Evolutionary conservation across 768 basidiomycete species (phyloP), one percentile per base, ranked within the genome.

Genomic region (Leccinum obscurum): DNA sequence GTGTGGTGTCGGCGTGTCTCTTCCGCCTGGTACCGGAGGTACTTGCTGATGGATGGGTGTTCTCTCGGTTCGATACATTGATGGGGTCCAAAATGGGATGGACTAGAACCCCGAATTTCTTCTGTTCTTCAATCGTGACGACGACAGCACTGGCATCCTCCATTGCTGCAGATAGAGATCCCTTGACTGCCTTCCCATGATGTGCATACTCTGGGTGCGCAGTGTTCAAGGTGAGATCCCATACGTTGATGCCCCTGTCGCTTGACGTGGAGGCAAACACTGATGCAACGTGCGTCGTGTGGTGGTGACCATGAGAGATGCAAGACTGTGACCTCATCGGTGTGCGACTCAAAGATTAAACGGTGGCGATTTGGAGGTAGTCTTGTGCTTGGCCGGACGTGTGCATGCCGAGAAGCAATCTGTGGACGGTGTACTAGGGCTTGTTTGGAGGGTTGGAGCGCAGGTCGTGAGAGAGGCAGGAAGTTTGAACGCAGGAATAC

Each of bases 381-480:
- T 99, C 95, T 73, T 91, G 89, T 4, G 92, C 86, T 76, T 95
- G 92, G 6, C 90, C 91, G 34, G 95, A 98, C 6, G 97, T 98
- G 80, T 99, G 96, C 1, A 97, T 99, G 41, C 96, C 97, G 49
- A 98, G 88, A 35, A 99, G 87, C 55, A 99, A 83, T 41, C 96
- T 89, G 74, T 99, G 97, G 46, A 88, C 85, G 9, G 93, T 93
- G 77, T 24, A 24, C 22, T 96, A 98, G n/a, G 95, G 87, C 69
- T 95, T 96, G 76, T 90, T 88, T 57, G 89, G 78, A 22, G 94
- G 92, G 60, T 94, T 97, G n/a, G 56, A 20, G 32, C 24, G 48
- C 26, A 48, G 62, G 52, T 52, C n/a, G 24, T 35, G 5, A 55
- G 37, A 39, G 8, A 17, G 52, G 20, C 3, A 9, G 4, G 34